Percentiles rank a stretch among this genome's conserved stretches.
Evolutionary conservation across 2,329 filamentous ascomycete genomes (phyloP).

Genomic region (Claviceps paspali): DNA sequence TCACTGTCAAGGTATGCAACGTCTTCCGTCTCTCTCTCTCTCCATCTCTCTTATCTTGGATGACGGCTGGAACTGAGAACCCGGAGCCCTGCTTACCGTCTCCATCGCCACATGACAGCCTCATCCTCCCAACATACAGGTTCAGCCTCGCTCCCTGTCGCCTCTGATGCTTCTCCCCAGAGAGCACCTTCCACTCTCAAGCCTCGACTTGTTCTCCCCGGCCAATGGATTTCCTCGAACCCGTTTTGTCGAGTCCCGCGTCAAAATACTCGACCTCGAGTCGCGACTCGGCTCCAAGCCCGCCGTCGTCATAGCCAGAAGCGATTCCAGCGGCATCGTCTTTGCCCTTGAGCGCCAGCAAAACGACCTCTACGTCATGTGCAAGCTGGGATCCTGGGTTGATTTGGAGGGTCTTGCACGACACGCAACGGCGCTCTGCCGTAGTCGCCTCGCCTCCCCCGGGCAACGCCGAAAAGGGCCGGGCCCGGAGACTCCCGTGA

Average conservation of each 20-base stretch:
- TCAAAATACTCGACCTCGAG: slow-evolving; percentile 49
- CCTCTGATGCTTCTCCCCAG: slow-evolving; percentile 49
- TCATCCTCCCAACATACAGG: slow-evolving; percentile 35
- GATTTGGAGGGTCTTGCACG: slow-evolving; percentile 37
- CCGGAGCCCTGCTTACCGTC: neutral
- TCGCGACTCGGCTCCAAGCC: slow-evolving; percentile 38
- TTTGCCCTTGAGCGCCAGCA: slow-evolving; percentile 54
- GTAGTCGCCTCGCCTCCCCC: slow-evolving; percentile 13
- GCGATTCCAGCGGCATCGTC: slow-evolving; percentile 35
- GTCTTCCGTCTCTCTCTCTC: neutral
- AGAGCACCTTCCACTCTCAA: slow-evolving; percentile 43
- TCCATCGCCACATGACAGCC: slow-evolving; percentile 25
- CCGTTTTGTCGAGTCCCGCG: slow-evolving; percentile 43
- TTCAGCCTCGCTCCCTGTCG: slow-evolving; percentile 39
- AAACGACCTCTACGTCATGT: slow-evolving; percentile 48
- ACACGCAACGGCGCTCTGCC: slow-evolving; percentile 27
- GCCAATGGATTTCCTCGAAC: slow-evolving; percentile 34
- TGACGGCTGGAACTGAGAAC: neutral
- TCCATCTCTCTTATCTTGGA: neutral
- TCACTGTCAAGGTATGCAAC: slow-evolving; percentile 32
- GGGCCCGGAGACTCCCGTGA: slow-evolving; percentile 14
- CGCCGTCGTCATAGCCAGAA: slow-evolving; percentile 45
- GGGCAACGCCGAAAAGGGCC: slow-evolving; percentile 8
- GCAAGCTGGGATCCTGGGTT: slow-evolving; percentile 52
- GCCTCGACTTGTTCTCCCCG: slow-evolving; percentile 39